Evolutionary conservation across 2,329 filamentous ascomycete genomes (phyloP), one percentile per base, ranked within the genome.

Genomic region (Aspergillus alliaceus): DNA sequence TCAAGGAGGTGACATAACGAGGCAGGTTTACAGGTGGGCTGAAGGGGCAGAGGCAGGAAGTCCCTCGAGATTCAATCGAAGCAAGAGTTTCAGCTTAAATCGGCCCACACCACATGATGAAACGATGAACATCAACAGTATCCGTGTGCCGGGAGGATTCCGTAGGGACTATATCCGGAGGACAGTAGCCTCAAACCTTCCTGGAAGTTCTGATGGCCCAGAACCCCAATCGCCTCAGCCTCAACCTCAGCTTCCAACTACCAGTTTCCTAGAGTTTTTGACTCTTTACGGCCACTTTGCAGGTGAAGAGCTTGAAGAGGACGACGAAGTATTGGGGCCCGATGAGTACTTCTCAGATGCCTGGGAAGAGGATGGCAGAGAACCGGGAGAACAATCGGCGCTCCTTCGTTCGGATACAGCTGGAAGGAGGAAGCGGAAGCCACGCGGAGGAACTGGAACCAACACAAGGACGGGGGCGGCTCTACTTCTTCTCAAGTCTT

Each of bases 271-370:
- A 58, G 96, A 99, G 73, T 99, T 99, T 68, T 74, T 99, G 51
- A 93, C 91, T 7, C 84, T 99, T 29, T 99, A 97, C 67, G 95
- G 95, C 4, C 95, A 99, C 77, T 99, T 99, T 72, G 95, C 95
- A 2, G 95, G 95, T 76, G 95, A 99, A 75, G 90, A 96, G 71
- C 83, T 99, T 12, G 93, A 97, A 72, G 95, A 99, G 75, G 95
- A 98, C 66, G 95, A 98, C 66, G 93, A 98, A 73, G 90, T 87
- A 1, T 80, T 96, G 14, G 86, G 84, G 5, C 91, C 91, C 1
- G 90, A 96, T 72, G 93, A 97, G 70, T 97, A 96, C 75, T 97
- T 97, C 72, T 93, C 91, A 0, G 90, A 90, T 64, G 82, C 86
- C 22, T 87, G 87, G 58, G 85, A 87, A 51, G 73, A 60, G 79